phyloP scores from a whole-genome alignment of 441 rosid genomes.

The Erysimum pusillum region DNA sequence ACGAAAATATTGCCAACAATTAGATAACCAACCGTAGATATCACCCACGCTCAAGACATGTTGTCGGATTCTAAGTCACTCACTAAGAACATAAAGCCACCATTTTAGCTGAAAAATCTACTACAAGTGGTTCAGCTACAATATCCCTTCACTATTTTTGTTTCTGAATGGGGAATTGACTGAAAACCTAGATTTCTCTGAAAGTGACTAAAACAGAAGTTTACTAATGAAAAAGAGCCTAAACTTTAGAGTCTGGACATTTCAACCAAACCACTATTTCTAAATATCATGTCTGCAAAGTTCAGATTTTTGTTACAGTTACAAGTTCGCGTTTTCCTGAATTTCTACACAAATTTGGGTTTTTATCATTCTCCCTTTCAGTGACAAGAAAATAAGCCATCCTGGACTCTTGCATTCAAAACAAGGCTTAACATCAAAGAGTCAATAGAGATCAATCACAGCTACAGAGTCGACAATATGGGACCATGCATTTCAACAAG shows the following conservation, averaged over 20 bases:
- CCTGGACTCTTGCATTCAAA: neutral
- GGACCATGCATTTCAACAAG: constrained; percentile 21
- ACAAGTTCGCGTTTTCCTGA: neutral
- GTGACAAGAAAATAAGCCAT: neutral
- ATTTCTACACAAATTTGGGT: neutral
- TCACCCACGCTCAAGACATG: constrained; percentile 22
- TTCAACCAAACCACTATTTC: neutral
- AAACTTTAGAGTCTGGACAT: neutral
- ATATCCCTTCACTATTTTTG: neutral
- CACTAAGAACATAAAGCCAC: constrained; percentile 13
- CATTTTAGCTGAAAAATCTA: neutral
- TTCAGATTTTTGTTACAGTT: neutral
- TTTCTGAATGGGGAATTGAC: neutral
- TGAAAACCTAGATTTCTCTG: neutral
- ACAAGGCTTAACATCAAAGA: neutral
- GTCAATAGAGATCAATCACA: neutral
- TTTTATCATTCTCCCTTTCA: neutral
- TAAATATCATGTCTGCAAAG: neutral
- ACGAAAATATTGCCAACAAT: constrained; percentile 33
- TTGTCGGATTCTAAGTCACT: constrained; percentile 23
- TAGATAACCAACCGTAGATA: constrained; percentile 30
- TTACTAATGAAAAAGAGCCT: neutral
- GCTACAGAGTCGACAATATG: constrained; percentile 11
- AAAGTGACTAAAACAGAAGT: neutral
- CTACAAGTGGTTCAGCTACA: constrained; percentile 21